Evolutionary conservation across 73 alveolate species (phyloP), one percentile per base, ranked within the genome.

Genomic region (Paramecium caudatum): DNA sequence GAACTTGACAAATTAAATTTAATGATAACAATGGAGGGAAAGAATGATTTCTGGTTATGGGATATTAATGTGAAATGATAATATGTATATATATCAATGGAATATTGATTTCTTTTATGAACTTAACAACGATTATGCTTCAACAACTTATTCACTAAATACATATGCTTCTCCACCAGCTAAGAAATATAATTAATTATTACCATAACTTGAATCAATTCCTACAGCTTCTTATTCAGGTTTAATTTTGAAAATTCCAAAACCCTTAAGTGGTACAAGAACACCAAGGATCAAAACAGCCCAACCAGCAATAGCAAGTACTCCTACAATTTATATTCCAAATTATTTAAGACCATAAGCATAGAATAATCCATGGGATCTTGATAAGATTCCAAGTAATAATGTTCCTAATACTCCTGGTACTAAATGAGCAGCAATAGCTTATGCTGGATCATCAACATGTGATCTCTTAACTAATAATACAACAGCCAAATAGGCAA

Each of bases 401-500:
- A 74, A 21, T 2, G 47, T 23, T 41, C 88, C 88, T 6, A 36
- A 17, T 15, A 45, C 12, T 74, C 88, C 88, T 27, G 88, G 69
- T 2, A 74, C 88, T 17, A 74, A 47, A 74, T 74, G 88, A 19
- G 62, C 46, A 27, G 68, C 43, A 3, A 74, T 47, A 34, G 68
- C 88, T 45, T 74, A 74, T 74, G 47, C 88, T 74, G 88, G 88
- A 74, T 74, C 88, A 74, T 74, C 88, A 41, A 74, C 45, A 37
- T 36, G 39, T 21, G 68, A 37, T 23, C 68, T 43, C 32, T 74
- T 41, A 21, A 43, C 65, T 27, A 43, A 15, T 8, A 74, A 9
- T 37, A 17, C 25, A 4, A 74, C 55, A 37, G 43, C 43, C 4
- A 74, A 34, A 13, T 74, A 74, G 5, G 65, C 17, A 6, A 74